Conservation (phyloP, 2,329 filamentous ascomycete genomes). For the Fulvia fulva region DNA sequence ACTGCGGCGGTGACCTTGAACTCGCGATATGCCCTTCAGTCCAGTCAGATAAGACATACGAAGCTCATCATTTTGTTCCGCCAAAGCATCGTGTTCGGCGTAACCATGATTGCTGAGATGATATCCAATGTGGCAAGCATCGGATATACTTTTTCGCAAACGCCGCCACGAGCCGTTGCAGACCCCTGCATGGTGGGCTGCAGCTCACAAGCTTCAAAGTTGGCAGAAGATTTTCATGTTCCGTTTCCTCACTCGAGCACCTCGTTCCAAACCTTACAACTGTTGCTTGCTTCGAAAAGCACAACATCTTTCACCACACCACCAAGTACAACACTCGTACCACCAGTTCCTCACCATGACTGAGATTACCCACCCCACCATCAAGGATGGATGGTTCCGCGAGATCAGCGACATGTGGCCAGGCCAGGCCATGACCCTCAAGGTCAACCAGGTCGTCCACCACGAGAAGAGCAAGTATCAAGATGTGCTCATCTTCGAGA, state of each 20-base stretch:
- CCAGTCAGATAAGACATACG: no score
- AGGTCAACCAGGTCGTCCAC: conserved; percentile 95
- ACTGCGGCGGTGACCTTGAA: no score
- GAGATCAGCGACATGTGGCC: conserved; percentile 99
- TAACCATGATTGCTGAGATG: no score
- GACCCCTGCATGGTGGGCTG: neutral
- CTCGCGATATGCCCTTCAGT: no score
- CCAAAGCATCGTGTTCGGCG: no score
- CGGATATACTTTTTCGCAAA: neutral
- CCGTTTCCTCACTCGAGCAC: neutral
- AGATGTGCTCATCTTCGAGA: conserved; percentile 98
- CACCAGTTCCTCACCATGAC: conserved; percentile 48
- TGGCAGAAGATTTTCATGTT: neutral
- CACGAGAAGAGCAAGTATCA: conserved; percentile 99
- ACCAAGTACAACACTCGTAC: conserved; percentile 20
- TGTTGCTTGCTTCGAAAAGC: neutral
- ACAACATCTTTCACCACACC: conserved; percentile 4
- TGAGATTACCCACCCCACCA: conserved; percentile 71
- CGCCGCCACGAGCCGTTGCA: neutral
- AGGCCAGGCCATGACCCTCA: conserved; percentile 96
- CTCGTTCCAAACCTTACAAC: neutral
- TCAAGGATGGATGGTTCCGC: conserved; percentile 99
- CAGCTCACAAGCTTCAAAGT: neutral
- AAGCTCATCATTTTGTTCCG: no score
- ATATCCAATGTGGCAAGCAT: no score